Percentiles rank a stretch among this genome's conserved stretches.
Evolutionary conservation across 805 yeast species (phyloP).

Genomic region (Spathaspora gorwiae): DNA sequence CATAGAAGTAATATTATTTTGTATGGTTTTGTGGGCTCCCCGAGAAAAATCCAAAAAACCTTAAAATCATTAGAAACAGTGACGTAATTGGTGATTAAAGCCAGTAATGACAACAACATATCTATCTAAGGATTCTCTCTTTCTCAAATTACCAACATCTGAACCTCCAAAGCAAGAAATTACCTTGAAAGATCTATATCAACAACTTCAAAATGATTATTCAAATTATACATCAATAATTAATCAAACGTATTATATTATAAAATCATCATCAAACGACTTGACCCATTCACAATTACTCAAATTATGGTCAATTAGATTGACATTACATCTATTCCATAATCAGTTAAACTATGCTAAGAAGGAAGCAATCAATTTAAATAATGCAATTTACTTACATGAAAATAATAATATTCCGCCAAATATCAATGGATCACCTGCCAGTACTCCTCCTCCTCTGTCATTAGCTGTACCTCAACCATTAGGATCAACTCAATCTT

Average conservation of each 20-base stretch:
- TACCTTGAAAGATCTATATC: background rate
- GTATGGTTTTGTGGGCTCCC: too few relatives aligned
- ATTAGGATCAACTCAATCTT: background rate
- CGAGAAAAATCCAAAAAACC: too few relatives aligned
- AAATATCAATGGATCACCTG: background rate
- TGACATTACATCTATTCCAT: constrained; percentile 25
- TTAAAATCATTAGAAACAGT: too few relatives aligned
- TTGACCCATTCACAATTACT: constrained; percentile 2
- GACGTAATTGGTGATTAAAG: too few relatives aligned
- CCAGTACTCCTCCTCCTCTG: constrained; percentile 1
- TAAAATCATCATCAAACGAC: constrained; percentile 4
- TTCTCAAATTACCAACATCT: constrained; percentile 12
- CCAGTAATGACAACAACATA: background rate
- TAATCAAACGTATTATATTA: constrained; percentile 12
- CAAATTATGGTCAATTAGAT: constrained; percentile 34
- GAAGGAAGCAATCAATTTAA: constrained; percentile 33
- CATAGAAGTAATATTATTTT: too few relatives aligned
- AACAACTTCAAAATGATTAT: background rate
- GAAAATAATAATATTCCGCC: constrained; percentile 19
- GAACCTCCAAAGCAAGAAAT: background rate
- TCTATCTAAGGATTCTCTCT: constrained; percentile 12
- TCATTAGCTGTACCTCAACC: too few relatives aligned
- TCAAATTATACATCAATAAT: constrained; percentile 8
- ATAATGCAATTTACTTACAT: constrained; percentile 28
- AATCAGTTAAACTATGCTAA: constrained; percentile 27